Base-by-base conservation (phyloP, 495 filamentous ascomycete genomes). In the Penicillium paxilli region DNA sequence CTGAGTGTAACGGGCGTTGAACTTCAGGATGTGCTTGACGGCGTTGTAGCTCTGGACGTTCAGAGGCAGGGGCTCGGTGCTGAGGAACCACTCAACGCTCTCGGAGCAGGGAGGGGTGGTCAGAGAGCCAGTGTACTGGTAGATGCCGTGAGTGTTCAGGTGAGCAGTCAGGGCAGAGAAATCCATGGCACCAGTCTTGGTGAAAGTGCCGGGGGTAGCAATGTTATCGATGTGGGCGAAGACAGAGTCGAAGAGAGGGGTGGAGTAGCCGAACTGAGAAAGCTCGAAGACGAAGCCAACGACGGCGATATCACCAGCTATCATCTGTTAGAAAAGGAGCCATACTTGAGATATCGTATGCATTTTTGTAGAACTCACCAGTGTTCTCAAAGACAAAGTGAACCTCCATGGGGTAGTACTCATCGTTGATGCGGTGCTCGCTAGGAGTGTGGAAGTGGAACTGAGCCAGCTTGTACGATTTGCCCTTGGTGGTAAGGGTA, bases 361-460 rank as follows among this genome's bases (percentile, higher is more conserved):
- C 51, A 48, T 56, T 7, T 12, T 10, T 20, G 25, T 30, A 4
- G 20, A 20, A 68, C 70, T 20, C 68, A 80, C 77, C 63, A 11
- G 66, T 44, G 38, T 71, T 72, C 62, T 80, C 74, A 58, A 83
- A 84, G 28, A 89, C 85, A 70, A 88, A 82, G 67, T 89, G 86
- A 66, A 81, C 74, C 65, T 89, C 86, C 67, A 87, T 57, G 6
- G 80, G 80, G 49, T 69, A 82, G 58, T 79, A 75, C 61, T 83
- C 83, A 64, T 72, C 65, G 38, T 54, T 71, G 16, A 90, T 62
- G 49, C 75, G 76, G 62, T 89, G 87, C 71, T 90, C 87, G 61
- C 78, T 80, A 6, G 87, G 86, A 11, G 85, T 81, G 60, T 90
- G 86, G 66, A 88, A 84, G 64, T 90, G 86, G 71, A 87, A 88